These are phyloP conservation scores for Penicillium griseofulvum DNA, from an alignment of 2,329 filamentous ascomycete genomes.

Conservation along the genomic window DNA sequence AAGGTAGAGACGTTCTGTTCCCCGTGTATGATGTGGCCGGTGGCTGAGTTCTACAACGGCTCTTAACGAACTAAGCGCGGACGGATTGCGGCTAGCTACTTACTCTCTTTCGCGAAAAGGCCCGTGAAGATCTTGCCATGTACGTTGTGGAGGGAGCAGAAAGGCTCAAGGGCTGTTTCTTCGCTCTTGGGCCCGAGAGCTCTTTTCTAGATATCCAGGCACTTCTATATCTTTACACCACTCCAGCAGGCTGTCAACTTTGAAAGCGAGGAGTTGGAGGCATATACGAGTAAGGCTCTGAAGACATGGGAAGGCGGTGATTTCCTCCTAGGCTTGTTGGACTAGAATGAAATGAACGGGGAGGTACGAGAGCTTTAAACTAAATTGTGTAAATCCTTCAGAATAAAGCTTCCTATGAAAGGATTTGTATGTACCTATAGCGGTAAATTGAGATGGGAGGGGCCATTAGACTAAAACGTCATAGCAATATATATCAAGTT, in stretches of 20 bases:
- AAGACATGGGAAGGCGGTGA: slow-evolving; percentile 1
- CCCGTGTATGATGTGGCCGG: slow-evolving; percentile 4
- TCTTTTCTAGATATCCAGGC: slow-evolving; percentile 1
- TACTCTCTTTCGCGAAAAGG: not conserved
- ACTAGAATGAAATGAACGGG: not conserved
- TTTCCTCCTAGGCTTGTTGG: not conserved
- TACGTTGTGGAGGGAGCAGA: slow-evolving; percentile 22
- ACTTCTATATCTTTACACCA: not conserved
- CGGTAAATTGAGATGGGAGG: no score
- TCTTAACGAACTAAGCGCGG: not conserved
- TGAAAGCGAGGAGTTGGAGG: not conserved
- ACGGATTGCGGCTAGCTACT: slow-evolving; percentile 1
- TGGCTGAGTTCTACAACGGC: not conserved
- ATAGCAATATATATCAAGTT: no score
- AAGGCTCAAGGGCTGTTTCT: slow-evolving; percentile 4
- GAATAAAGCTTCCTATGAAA: no score
- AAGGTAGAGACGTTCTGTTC: not conserved
- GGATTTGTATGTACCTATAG: no score
- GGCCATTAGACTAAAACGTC: no score
- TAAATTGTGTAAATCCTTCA: not conserved
- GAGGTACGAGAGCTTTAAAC: no score
- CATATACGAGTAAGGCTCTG: slow-evolving; percentile 2
- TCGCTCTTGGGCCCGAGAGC: slow-evolving; percentile 3
- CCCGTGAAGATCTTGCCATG: slow-evolving; percentile 14
- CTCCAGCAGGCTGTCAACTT: not conserved